These are phyloP conservation scores for Salix purpurea DNA, from an alignment of 345 rosid genomes.

Conservation along the genomic window DNA sequence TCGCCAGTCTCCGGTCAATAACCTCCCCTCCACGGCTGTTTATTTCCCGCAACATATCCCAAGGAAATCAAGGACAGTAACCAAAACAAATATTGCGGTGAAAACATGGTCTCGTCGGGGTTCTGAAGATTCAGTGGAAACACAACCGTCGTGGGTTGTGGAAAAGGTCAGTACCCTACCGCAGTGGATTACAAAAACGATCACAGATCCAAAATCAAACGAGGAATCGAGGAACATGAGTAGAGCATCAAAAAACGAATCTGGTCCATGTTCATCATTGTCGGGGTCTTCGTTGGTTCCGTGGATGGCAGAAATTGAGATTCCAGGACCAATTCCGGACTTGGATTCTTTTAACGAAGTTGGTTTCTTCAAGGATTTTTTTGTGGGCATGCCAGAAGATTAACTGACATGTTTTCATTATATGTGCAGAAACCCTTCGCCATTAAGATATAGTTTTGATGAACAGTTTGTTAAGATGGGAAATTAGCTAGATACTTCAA, in stretches of 20 bases:
- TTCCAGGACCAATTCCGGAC: conserved; percentile 12
- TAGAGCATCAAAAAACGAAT: neutral
- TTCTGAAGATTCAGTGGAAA: neutral
- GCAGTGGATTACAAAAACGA: neutral
- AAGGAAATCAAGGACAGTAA: neutral
- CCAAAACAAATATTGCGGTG: neutral
- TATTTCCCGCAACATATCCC: neutral
- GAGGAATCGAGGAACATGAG: neutral
- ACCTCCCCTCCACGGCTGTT: neutral
- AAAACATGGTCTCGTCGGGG: neutral
- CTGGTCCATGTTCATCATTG: neutral
- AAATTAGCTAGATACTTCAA: neutral
- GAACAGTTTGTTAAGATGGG: neutral
- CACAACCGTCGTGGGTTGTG: neutral
- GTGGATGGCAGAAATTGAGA: neutral
- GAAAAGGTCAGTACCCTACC: neutral
- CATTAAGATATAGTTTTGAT: neutral
- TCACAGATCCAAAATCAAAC: neutral
- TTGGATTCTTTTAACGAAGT: neutral
- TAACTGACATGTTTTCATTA: neutral
- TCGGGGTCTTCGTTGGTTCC: neutral
- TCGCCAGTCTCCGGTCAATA: neutral
- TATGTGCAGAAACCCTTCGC: neutral
- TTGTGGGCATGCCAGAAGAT: neutral
- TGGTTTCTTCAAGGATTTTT: neutral